Evolutionary conservation across 2,329 filamentous ascomycete genomes (phyloP).

Genomic region (Basipetospora chlamydospora): DNA sequence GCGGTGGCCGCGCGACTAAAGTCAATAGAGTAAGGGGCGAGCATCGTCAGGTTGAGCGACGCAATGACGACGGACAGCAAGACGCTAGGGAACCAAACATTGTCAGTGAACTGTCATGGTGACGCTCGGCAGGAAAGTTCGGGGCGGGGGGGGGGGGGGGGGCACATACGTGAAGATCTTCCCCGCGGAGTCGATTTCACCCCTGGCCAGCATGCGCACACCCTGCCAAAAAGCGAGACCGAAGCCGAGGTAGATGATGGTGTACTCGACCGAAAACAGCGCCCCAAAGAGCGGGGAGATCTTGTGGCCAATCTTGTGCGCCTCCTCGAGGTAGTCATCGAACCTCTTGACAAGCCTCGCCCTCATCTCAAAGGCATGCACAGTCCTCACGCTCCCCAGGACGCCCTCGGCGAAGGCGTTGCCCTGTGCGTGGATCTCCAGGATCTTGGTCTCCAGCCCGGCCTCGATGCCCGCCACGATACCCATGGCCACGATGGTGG

Average conservation of each 20-base stretch:
- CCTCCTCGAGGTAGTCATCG: constrained; percentile 24
- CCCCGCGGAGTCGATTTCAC: constrained; percentile 29
- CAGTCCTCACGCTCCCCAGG: constrained; percentile 32
- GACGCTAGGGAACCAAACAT: constrained; percentile 25
- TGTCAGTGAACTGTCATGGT: too few relatives aligned
- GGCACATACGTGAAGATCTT: constrained; percentile 27
- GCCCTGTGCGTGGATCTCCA: constrained; percentile 27
- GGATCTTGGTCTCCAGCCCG: constrained; percentile 6
- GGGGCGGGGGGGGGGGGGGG: not conserved
- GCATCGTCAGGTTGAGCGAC: constrained; percentile 27
- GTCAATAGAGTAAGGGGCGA: constrained; percentile 30
- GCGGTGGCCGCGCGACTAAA: constrained; percentile 31
- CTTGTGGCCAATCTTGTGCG: constrained; percentile 22
- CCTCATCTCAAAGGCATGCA: constrained; percentile 35
- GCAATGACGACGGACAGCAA: constrained; percentile 32
- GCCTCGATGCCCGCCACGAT: constrained; percentile 11
- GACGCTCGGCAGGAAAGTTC: not conserved
- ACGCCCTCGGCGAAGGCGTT: constrained; percentile 34
- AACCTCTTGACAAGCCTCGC: constrained; percentile 27
- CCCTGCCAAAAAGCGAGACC: constrained; percentile 38
- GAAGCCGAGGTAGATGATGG: constrained; percentile 31
- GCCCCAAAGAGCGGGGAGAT: constrained; percentile 28
- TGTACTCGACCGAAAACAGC: constrained; percentile 30
- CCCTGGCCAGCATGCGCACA: constrained; percentile 27
- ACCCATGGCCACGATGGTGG: constrained; percentile 26